Evolutionary conservation across 2,329 filamentous ascomycete species (phyloP), one percentile per base, ranked within the genome.

Genomic region (Tolypocladium endophyticum): DNA sequence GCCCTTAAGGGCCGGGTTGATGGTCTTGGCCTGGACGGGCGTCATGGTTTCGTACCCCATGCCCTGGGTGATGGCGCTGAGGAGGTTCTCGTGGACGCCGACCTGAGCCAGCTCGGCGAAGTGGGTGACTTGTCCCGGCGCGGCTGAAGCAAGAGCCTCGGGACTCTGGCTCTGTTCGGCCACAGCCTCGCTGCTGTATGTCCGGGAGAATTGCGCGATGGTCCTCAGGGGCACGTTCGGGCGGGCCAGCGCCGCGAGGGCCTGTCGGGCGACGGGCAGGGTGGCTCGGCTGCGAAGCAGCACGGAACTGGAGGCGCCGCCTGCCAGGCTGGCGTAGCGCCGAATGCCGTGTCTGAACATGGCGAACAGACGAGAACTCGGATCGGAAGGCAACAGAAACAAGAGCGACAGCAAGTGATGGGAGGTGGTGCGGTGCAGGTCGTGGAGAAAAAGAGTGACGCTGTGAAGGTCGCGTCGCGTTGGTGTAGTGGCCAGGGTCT

Each of bases 41-140:
- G 93, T 97, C 94, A 99, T 97, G 47, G 79, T 84, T 56, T 88
- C 82, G 66, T 97, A 87, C 35, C 81, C 77, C 87, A 97, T 89
- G 58, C 85, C 82, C 6, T 82, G 66, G 1, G 83, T 88, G 66
- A 99, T 86, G 33, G 87, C 81, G 4, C 79, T 69, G 63, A 96
- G 79, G 57, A 97, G 74, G 61, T 79, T 83, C 30, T 74, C 69
- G 69, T 92, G 79, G 50, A 96, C 82, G 38, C 79, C 80, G 23
- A 79, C 64, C 1, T 67, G 60, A 3, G 63, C 47, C 14, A 85
- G 73, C 2, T 82, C 77, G 14, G 63, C 64, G 64, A 85, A 85
- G 6, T 70, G 68, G 30, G 73, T 71, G 58, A 73, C 56, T 16
- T 70, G 67, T 18, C 65, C 70, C 2, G 65, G 59, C 12, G 68